Base-by-base conservation (phyloP, 768 basidiomycete genomes). In the Hysterangium stoloniferum region DNA sequence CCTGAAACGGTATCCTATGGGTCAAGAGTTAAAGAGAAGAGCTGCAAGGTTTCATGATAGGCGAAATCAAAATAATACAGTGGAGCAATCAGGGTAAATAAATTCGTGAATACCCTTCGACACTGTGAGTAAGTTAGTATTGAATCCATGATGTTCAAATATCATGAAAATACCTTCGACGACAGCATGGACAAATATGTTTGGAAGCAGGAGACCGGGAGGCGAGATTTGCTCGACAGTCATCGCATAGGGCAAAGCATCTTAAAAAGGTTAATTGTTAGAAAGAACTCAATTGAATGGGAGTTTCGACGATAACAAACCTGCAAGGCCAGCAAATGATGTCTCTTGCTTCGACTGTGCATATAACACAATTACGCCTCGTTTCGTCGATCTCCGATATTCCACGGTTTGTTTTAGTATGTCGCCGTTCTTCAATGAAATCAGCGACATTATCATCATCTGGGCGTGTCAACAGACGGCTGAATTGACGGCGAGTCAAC, bases 261-360 rank as follows among this genome's bases (percentile, higher is more conserved):
- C 63, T 63, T 29, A 9, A 15, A 25, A 3, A 24, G 37, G 24
- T 4, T 40, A 12, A 29, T 29, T 33, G 52, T 37, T 15, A 12
- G 33, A 47, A 7, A 41, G 34, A 20, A 20, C 13, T 42, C 37
- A 29, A 34, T 24, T 19, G 28, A 20, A 20, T 35, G 33, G 28
- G n/a, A 27, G 17, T 22, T 9, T 12, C 5, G 19, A 24, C 13
- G 37, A 11, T 32, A 27, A 60, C 75, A 59, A 52, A 85, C 82
- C 86, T 76, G 62, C 86, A 88, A n/a, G 86, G 86, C 86, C 86
- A 89, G 58, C 84, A 88, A 45, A 89, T 84, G 52, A 89, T 75
- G 59, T 84, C 78, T 43, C 86, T 68, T 24, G 73, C 67, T 51
- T 82, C 81, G n/a, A 68, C 68, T 24, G 79, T 84, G 57, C 86